phyloP scores from a whole-genome alignment of 352 stramenopile species.

The Phytophthora hibernalis region DNA sequence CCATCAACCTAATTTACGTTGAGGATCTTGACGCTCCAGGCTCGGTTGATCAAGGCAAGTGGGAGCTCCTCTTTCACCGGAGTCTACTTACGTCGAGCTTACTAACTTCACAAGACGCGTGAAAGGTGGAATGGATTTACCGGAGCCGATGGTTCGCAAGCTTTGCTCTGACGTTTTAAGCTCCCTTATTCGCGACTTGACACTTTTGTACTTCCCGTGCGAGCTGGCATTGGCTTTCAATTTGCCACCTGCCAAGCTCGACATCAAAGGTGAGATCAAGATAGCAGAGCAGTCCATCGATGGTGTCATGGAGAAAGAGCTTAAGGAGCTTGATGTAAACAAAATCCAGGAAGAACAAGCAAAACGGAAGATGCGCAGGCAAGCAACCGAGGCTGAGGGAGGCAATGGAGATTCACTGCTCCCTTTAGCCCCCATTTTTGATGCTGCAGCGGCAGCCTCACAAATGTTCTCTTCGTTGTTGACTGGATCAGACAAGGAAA shows the following conservation, averaged over 20 bases:
- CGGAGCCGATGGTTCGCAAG: constrained; percentile 74
- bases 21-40: constrained; percentile 52
- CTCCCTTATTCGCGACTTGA: constrained; percentile 65
- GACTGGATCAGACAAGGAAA: constrained; percentile 47
- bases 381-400: constrained; percentile 11
- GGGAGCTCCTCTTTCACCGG: constrained; percentile 67
- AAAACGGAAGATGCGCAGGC: constrained; percentile 21
- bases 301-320: constrained; percentile 60
- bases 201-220: constrained; percentile 68
- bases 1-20: constrained; percentile 70
- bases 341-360: constrained; percentile 21
- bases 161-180: constrained; percentile 72
- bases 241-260: constrained; percentile 58
- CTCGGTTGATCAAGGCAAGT: constrained; percentile 50
- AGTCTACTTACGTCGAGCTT: constrained; percentile 70
- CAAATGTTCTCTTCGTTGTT: constrained; percentile 51
- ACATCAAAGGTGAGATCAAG: constrained; percentile 64
- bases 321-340: constrained; percentile 35
- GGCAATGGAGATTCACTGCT: background rate
- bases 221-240: constrained; percentile 69
- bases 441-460: constrained; percentile 39
- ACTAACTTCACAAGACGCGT: constrained; percentile 72
- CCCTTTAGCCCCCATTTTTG: constrained; percentile 34
- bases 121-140: constrained; percentile 73
- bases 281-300: constrained; percentile 66